Evolutionary conservation across 176 grass and related monocot genomes (phyloP), one percentile per base, ranked within the genome.

Genomic region (Cenchrus purpureus): DNA sequence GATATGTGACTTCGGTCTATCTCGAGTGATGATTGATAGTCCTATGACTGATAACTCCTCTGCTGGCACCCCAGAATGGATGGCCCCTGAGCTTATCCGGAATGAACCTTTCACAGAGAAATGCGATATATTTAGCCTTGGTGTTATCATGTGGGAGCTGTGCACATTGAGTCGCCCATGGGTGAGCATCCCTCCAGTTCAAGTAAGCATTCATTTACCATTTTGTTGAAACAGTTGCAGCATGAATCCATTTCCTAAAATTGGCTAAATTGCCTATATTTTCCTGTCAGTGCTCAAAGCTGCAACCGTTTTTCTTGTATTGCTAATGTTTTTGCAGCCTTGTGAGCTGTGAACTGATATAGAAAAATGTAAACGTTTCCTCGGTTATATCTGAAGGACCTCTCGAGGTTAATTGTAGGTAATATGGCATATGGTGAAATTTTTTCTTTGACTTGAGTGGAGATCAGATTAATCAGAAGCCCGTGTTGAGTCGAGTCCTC

Each of bases 1-100:
- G 86, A 99, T 99, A 86, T 99, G 97, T 77, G 97, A 99, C 79
- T 99, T 99, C 17, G 97, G 97, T 68, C 94, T 99, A 84, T 99
- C 97, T 78, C 89, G 88, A 55, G 90, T 92, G 58, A 89, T 94
- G 68, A 86, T 85, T 51, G 76, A 90, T 73, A 88, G 88, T 67
- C 92, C 94, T 49, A 84, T 99, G 89, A 92, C 86, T 45, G 97
- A 94, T 85, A 94, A 90, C 83, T 99, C 92, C 45, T 97, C 97
- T 84, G 97, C 91, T 58, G 97, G 97, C 68, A 99, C 97, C 22
- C 97, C 97, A 7, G 97, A 99, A 82, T 99, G 97, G 97, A 99
- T 99, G 97, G 97, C 97, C 57, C 97, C 97, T 81, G 97, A 99
- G 83, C 91, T 99, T 71, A 97, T 99, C 57, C 87, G 91, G 71